These are phyloP conservation scores for Entamoeba moshkovskii DNA, from an alignment of 208 protist species.

Conservation along the genomic window DNA sequence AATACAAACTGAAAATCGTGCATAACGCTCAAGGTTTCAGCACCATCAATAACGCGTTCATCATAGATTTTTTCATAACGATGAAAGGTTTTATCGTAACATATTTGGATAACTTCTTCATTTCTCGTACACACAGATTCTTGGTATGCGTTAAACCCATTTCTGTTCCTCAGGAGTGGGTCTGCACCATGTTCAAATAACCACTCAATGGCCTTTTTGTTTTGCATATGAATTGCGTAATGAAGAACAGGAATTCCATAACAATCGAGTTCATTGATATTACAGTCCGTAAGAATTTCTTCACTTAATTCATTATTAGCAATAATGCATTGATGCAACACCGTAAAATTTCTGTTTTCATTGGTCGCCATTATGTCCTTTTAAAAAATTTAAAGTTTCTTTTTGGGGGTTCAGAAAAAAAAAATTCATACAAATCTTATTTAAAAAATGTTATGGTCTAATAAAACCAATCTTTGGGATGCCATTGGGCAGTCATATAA, in stretches of 20 bases:
- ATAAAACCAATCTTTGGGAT: not conserved
- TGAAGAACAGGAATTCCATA: not conserved
- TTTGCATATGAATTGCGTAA: not conserved
- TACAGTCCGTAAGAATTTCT: too few relatives aligned
- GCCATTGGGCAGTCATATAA: not conserved
- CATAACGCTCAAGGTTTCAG: not conserved
- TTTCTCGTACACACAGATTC: not conserved
- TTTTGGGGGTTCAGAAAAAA: too few relatives aligned
- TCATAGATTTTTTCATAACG: not conserved
- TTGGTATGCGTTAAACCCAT: conserved; percentile 1
- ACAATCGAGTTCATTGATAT: not conserved
- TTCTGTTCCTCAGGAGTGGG: not conserved
- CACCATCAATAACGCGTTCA: not conserved
- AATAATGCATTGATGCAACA: too few relatives aligned
- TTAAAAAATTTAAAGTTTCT: too few relatives aligned
- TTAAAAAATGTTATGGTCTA: not conserved
- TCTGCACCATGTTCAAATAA: not conserved
- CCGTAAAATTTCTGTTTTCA: too few relatives aligned
- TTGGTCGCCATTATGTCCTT: too few relatives aligned
- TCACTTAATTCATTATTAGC: too few relatives aligned
- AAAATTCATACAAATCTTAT: not conserved
- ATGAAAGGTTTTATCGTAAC: not conserved
- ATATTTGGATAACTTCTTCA: not conserved
- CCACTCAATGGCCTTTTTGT: not conserved
- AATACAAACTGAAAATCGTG: not conserved